These are phyloP conservation scores for Penicillium turbatum DNA, from an alignment of 495 filamentous ascomycete species.

Conservation along the genomic window DNA sequence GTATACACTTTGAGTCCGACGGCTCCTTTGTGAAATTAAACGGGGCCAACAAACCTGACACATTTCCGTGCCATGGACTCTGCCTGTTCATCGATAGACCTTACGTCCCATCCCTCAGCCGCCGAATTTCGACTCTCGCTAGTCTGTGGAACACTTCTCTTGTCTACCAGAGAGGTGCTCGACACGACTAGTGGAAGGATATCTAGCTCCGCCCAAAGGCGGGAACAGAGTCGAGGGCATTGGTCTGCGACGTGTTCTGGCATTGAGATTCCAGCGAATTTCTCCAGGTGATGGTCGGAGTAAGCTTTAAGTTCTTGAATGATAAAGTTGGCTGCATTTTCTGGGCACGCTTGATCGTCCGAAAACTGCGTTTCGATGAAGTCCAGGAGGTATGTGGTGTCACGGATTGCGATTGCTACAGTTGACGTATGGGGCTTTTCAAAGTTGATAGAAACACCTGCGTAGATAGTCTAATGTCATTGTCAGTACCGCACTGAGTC, in stretches of 20 bases:
- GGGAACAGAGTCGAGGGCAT: slow-evolving; percentile 58
- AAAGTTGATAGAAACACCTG: slow-evolving; percentile 55
- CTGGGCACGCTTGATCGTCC: slow-evolving; percentile 25
- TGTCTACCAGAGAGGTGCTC: slow-evolving; percentile 22
- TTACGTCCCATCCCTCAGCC: slow-evolving; percentile 40
- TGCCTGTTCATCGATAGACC: slow-evolving; percentile 73
- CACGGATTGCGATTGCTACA: slow-evolving; percentile 67
- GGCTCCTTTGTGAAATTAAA: not conserved
- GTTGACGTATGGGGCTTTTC: slow-evolving; percentile 47
- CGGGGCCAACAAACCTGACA: slow-evolving; percentile 50
- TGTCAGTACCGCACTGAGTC: not conserved
- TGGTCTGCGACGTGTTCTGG: slow-evolving; percentile 41
- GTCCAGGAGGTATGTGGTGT: slow-evolving; percentile 74
- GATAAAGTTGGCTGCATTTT: slow-evolving; percentile 50
- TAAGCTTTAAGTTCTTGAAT: slow-evolving; percentile 51
- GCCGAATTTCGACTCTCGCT: not conserved
- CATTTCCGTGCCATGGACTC: slow-evolving; percentile 84
- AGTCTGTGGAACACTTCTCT: slow-evolving; percentile 6
- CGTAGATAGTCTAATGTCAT: slow-evolving; percentile 53
- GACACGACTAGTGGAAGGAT: slow-evolving; percentile 62
- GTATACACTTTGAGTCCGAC: slow-evolving; percentile 6
- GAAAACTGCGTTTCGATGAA: slow-evolving; percentile 57
- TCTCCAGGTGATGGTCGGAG: slow-evolving; percentile 58
- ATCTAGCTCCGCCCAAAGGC: slow-evolving; percentile 78
- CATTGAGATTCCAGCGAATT: slow-evolving; percentile 58